Conservation (phyloP, 1,284 basidiomycete species). For the Puccinia sorghi region DNA sequence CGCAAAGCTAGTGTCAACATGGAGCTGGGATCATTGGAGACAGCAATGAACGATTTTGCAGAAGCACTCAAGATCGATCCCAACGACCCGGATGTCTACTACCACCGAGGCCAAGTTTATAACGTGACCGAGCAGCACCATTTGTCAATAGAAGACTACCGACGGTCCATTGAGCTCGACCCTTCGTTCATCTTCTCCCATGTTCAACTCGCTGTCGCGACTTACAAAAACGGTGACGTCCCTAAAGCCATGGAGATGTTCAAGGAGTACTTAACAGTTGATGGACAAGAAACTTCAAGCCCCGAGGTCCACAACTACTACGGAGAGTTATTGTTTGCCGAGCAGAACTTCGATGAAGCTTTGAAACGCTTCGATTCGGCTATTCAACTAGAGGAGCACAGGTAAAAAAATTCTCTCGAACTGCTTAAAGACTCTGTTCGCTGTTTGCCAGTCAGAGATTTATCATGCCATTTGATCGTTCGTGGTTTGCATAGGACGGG, state of each 20-base stretch:
- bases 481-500: conserved; percentile 19
- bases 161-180: conserved; percentile 80
- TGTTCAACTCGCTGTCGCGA: conserved; percentile 94
- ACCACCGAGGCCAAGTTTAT: conserved; percentile 97
- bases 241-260: conserved; percentile 85
- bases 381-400: conserved; percentile 77
- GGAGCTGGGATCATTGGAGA: conserved; percentile 73
- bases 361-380: conserved; percentile 94
- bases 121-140: conserved; percentile 93
- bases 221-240: conserved; percentile 83
- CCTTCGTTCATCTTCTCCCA: conserved; percentile 86
- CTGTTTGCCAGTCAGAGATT: background rate
- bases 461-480: background rate
- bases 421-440: too few relatives aligned
- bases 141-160: conserved; percentile 85
- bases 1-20: conserved; percentile 97
- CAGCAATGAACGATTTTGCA: conserved; percentile 88
- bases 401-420: too few relatives aligned
- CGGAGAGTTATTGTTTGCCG: conserved; percentile 92
- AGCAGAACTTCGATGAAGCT: conserved; percentile 83
- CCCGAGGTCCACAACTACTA: conserved; percentile 63
- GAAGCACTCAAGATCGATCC: conserved; percentile 80
- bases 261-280: conserved; percentile 60
- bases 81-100: conserved; percentile 93
- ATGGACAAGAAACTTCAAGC: background rate